Base-by-base conservation (phyloP, 345 rosid genomes). In the Cardamine chenopodiifolia region DNA sequence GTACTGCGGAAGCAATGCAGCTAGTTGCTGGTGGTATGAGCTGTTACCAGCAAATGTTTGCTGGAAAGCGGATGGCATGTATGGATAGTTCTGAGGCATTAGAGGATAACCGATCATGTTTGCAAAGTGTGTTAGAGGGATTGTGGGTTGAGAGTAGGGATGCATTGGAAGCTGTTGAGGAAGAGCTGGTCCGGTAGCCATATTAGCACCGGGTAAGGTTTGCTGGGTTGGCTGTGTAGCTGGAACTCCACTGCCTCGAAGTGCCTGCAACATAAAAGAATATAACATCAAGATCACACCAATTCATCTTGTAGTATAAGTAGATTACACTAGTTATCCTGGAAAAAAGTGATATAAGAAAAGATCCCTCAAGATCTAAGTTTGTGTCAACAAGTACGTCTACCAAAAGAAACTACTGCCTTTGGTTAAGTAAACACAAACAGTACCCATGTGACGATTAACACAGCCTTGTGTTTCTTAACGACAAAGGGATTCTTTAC, bases 61-160 rank as follows among this genome's bases (percentile, higher is more conserved):
- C 86, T 90, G 98, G 77, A 80, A 95, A 72, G 94, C 94, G 0
- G 98, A 90, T 54, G 98, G 98, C 96, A 95, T 84, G 62, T 90
- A 92, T 0, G 96, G 79, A 77, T 92, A 95, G 83, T 91, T 92
- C 87, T 88, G 99, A 67, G 99, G 92, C 84, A 92, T 75, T 72
- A 87, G 82, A 29, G 97, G 96, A 74, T 95, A 92, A 58, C 97
- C 72, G 42, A 92, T 85, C 97, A 95, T 90, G 79, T 92, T 95
- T 29, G 99, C 82, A 67, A 82, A 92, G 68, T 83, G 96, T 31
- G 93, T 90, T 85, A 94, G 59, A 17, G 97, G 93, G 79, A 92
- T 85, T 15, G 90, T 79, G 71, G 90, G 97, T 62, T 95, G 99
- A 8, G 97, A 82, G 82, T 92, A 95, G 17, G 96, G 90, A 76